phyloP scores from a whole-genome alignment of 371 early-diverging fungal genomes.

The Paraphysoderma sedebokerense region DNA sequence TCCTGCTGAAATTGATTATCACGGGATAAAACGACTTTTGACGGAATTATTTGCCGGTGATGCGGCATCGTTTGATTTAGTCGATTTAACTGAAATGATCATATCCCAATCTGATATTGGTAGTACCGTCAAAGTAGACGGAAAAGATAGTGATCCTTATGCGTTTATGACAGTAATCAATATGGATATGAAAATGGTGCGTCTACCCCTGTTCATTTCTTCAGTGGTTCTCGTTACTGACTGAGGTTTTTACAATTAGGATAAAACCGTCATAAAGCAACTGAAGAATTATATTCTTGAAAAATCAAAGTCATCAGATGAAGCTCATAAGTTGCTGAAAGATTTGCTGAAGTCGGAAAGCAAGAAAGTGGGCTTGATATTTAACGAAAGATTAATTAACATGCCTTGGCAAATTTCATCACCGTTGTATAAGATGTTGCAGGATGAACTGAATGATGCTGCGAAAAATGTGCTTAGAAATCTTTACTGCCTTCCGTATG shows the following conservation, averaged over 20 bases:
- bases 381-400: slow-evolving; percentile 86
- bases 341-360: slow-evolving; percentile 20
- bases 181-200: no score
- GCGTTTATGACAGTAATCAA: slow-evolving; percentile 61
- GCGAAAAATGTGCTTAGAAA: slow-evolving; percentile 38
- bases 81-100: slow-evolving; percentile 70
- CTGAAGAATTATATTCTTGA: slow-evolving; percentile 36
- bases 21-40: slow-evolving; percentile 73
- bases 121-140: slow-evolving; percentile 74
- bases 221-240: no score
- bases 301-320: slow-evolving; percentile 26
- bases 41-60: slow-evolving; percentile 34
- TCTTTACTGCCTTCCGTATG: no score
- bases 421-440: slow-evolving; percentile 73
- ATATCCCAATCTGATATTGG: slow-evolving; percentile 66
- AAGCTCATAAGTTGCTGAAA: slow-evolving; percentile 14
- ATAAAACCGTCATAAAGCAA: slow-evolving; percentile 32
- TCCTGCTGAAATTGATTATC: slow-evolving; percentile 72
- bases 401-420: slow-evolving; percentile 87
- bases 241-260: no score
- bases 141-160: slow-evolving; percentile 70
- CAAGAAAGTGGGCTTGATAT: slow-evolving; percentile 39
- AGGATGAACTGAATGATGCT: slow-evolving; percentile 62
- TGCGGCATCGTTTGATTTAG: slow-evolving; percentile 45
- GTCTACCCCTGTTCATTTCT: no score